Conservation (phyloP, 2,329 filamentous ascomycete genomes). For the Pseudopyrenochaeta lycopersici region DNA sequence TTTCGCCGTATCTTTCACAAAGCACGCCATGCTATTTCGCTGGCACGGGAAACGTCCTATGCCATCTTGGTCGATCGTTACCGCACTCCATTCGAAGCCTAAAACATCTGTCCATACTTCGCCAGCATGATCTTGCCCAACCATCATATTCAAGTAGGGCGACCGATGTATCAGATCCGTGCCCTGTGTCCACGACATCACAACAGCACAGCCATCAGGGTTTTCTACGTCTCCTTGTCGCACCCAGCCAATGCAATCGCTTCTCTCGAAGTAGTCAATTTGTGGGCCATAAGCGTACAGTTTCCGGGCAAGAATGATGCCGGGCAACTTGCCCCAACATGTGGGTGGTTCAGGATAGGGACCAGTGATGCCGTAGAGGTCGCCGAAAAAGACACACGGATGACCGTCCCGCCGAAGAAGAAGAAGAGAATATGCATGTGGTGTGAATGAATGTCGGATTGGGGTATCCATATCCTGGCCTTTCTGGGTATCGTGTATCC, state of each 20-base stretch:
- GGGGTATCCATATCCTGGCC: conserved; percentile 63
- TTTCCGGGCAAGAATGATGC: conserved; percentile 67
- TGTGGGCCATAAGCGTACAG: conserved; percentile 72
- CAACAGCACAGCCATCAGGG: conserved; percentile 53
- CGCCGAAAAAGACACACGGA: conserved; percentile 73
- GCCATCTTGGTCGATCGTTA: conserved; percentile 64
- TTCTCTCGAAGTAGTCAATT: conserved; percentile 66
- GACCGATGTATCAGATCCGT: conserved; percentile 19
- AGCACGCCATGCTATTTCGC: conserved; percentile 5
- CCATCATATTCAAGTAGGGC: conserved; percentile 57
- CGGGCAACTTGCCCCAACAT: conserved; percentile 61
- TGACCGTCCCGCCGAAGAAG: conserved; percentile 68
- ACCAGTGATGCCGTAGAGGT: conserved; percentile 67
- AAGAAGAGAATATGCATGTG: conserved; percentile 73
- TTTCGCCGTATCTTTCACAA: conserved; percentile 3
- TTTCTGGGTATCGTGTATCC: conserved; percentile 71
- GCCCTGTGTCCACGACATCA: conserved; percentile 53
- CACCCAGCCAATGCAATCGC: conserved; percentile 67
- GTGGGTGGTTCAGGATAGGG: conserved; percentile 59
- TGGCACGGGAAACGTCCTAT: conserved; percentile 60
- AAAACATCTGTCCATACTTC: conserved; percentile 70
- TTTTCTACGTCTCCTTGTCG: conserved; percentile 47
- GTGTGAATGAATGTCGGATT: conserved; percentile 70
- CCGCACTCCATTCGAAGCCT: conserved; percentile 55
- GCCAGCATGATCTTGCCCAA: conserved; percentile 63